These are phyloP conservation scores for Arachis stenosperma DNA, from an alignment of 306 rosid genomes.

Conservation along the genomic window DNA sequence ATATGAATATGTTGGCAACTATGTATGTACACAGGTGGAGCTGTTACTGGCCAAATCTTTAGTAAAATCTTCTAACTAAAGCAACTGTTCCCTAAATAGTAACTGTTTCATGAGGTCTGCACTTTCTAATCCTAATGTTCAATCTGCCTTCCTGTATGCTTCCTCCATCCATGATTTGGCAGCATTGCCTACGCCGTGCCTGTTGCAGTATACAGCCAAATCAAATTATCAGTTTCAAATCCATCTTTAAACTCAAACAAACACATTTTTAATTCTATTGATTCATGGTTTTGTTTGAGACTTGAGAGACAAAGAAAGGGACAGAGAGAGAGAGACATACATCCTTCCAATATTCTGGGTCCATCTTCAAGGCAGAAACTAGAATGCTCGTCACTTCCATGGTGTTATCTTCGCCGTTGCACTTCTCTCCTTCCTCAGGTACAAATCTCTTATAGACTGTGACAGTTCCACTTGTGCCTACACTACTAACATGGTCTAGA, in stretches of 20 bases:
- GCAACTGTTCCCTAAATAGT: constrained; percentile 46
- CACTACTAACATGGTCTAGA: constrained; percentile 51
- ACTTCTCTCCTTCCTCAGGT: constrained; percentile 37
- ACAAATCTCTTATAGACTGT: constrained; percentile 54
- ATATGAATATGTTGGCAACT: constrained; percentile 29
- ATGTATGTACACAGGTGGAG: constrained; percentile 43
- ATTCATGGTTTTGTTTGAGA: neutral
- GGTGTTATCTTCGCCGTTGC: constrained; percentile 41
- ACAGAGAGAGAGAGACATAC: constrained; percentile 41
- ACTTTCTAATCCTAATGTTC: constrained; percentile 70
- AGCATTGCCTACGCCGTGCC: constrained; percentile 80
- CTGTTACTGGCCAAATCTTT: constrained; percentile 1
- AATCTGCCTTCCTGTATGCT: constrained; percentile 45
- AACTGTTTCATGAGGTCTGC: constrained; percentile 67
- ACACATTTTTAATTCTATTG: neutral
- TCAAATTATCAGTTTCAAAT: constrained; percentile 30
- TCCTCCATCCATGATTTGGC: constrained; percentile 64
- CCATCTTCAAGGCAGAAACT: constrained; percentile 73
- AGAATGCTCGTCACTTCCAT: constrained; percentile 48
- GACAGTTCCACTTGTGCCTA: constrained; percentile 53
- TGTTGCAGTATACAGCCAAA: constrained; percentile 49
- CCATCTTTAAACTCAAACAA: constrained; percentile 10
- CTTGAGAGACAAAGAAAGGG: neutral
- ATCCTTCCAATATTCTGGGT: constrained; percentile 62
- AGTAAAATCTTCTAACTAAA: constrained; percentile 15